Evolutionary conservation across 768 basidiomycete genomes (phyloP).

Genomic region (Amanita molliuscula): DNA sequence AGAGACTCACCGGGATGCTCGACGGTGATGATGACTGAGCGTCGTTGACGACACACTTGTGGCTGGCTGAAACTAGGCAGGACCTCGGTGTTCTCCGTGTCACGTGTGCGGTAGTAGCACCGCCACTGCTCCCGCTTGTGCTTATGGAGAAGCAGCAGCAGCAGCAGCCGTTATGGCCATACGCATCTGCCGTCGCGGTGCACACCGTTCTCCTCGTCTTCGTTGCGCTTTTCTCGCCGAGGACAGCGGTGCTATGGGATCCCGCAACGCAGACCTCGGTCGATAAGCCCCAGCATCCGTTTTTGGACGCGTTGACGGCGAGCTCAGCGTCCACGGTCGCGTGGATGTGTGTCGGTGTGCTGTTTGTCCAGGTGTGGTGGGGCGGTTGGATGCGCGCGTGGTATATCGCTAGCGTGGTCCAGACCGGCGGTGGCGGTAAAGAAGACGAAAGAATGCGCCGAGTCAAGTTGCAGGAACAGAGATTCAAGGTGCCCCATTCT

Average conservation of each 20-base stretch:
- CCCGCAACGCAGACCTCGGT: constrained; percentile 25
- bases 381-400: constrained; percentile 53
- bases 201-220: constrained; percentile 59
- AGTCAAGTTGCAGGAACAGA: constrained; percentile 24
- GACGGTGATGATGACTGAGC: constrained; percentile 10
- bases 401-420: constrained; percentile 33
- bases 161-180: constrained; percentile 40
- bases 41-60: constrained; percentile 22
- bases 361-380: constrained; percentile 61
- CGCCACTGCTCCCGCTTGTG: too few relatives aligned
- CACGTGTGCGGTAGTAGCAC: not conserved
- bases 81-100: not conserved
- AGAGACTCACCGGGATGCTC: too few relatives aligned
- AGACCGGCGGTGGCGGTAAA: constrained; percentile 15
- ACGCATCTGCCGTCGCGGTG: constrained; percentile 59
- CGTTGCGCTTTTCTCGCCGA: constrained; percentile 62
- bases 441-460: constrained; percentile 34
- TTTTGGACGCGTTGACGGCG: constrained; percentile 55
- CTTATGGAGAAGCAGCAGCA: not conserved
- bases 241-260: constrained; percentile 33
- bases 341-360: constrained; percentile 46
- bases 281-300: constrained; percentile 63
- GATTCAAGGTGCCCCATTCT: constrained; percentile 28
- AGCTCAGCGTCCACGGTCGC: constrained; percentile 47
- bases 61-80: constrained; percentile 6